Percentiles rank a stretch among this genome's conserved stretches.
Evolutionary conservation across 352 stramenopile species (phyloP).

Genomic region (Pythium vanterpoolii): DNA sequence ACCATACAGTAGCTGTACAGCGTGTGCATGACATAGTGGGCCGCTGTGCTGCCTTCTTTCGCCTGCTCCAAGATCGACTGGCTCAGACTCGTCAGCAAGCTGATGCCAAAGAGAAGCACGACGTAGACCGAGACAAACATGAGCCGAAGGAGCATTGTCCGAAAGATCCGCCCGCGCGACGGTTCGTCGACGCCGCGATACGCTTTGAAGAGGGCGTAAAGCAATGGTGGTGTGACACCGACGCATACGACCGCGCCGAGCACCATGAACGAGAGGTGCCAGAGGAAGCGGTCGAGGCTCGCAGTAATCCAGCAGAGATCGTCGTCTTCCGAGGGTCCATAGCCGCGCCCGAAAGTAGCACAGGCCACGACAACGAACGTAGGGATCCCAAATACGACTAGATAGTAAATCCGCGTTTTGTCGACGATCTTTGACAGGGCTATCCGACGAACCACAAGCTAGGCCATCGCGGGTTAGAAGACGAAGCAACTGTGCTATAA

Average conservation of each 20-base stretch:
- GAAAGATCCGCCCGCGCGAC: constrained; percentile 21
- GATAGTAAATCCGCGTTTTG: constrained; percentile 16
- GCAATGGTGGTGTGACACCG: constrained; percentile 6
- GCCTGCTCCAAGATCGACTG: constrained; percentile 5
- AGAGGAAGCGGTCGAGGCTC: constrained; percentile 25
- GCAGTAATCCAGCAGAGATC: constrained; percentile 33
- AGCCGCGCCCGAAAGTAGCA: constrained; percentile 21
- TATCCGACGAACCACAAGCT: constrained; percentile 28
- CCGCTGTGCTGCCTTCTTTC: neutral
- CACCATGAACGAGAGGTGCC: constrained; percentile 29
- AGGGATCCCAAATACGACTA: constrained; percentile 19
- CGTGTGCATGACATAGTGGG: constrained; percentile 7
- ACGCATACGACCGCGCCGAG: constrained; percentile 23
- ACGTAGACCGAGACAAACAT: constrained; percentile 27
- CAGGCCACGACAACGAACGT: constrained; percentile 17
- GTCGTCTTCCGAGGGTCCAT: constrained; percentile 21
- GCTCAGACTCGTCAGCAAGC: constrained; percentile 18
- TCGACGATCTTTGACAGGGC: constrained; percentile 18
- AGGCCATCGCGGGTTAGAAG: neutral
- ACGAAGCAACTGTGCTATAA: too few species aligned
- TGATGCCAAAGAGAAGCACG: constrained; percentile 24
- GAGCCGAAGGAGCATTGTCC: constrained; percentile 28
- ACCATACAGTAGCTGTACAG: constrained; percentile 19
- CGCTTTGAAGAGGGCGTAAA: constrained; percentile 22
- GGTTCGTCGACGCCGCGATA: constrained; percentile 20